Base-by-base conservation (phyloP, 73 alveolate genomes). In the Tetrahymena malaccensis region DNA sequence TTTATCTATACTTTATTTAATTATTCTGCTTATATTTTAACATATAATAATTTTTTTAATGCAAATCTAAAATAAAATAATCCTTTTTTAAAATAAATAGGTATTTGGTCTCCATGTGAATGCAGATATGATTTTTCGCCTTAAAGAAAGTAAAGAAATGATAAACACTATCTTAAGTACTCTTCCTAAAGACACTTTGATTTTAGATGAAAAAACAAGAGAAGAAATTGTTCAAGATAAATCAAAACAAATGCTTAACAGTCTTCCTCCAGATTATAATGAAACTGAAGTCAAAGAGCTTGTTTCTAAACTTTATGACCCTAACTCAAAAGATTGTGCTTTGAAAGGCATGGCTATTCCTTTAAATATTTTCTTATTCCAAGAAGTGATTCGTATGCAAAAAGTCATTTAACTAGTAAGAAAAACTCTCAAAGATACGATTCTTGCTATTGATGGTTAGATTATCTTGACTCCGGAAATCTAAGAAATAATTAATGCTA, bases 391-490 rank as follows among this genome's bases (percentile, higher is more conserved):
- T 94, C 93, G 97, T 44, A 98, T 99, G 98, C 98, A 99, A 96
- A 98, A 96, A 97, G 98, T 98, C 93, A 95, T 99, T 85, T 97
- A 98, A 17, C 98, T 97, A 37, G 99, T 98, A 35, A 98, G 99
- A 97, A 98, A 97, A 19, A 97, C 99, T 15, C 96, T 99, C 97
- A 96, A 96, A 34, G 98, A 97, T 96, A 98, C 99, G 96, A 98
- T 98, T 85, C 99, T 97, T 93, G 99, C 99, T 83, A 99, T 99
- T 70, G 99, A 99, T 95, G 99, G 99, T 93, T 94, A 99, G 38
- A 99, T 99, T 85, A 99, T 99, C 96, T 99, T 99, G 99, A 99
- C 99, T 16, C 99, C 99, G 43, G 99, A 99, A 96, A 98, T 99
- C 93, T 99, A 98, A 94, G 98, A 97, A 37, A 98, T 99, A 93